These are phyloP conservation scores for Parmelia sp. DNA, from an alignment of 495 filamentous ascomycete genomes.

Conservation along the genomic window DNA sequence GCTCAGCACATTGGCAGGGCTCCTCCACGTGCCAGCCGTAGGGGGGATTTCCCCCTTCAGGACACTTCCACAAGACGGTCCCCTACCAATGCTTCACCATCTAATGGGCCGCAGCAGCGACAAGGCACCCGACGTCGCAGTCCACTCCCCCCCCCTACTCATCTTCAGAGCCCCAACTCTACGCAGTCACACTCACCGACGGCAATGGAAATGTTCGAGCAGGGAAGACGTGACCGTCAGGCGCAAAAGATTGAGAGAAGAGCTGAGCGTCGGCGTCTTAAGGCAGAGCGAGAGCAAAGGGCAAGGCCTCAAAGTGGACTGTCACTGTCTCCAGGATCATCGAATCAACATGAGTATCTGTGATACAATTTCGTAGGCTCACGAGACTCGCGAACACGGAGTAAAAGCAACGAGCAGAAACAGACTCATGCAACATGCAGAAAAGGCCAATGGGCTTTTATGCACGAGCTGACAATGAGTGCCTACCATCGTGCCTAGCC, in stretches of 20 bases:
- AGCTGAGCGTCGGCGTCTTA: constrained; percentile 14
- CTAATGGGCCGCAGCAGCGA: constrained; percentile 2
- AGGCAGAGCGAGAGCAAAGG: constrained; percentile 15
- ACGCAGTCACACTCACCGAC: constrained; percentile 12
- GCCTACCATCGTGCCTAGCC: background rate
- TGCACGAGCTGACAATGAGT: background rate
- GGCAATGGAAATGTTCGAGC: background rate
- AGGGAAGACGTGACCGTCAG: constrained; percentile 12
- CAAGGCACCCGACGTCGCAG: constrained; percentile 4
- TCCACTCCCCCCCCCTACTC: background rate
- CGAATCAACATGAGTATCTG: background rate
- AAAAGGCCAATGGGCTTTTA: background rate
- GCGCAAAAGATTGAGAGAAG: constrained; percentile 12
- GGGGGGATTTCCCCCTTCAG: background rate
- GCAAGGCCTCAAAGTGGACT: background rate
- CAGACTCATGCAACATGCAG: background rate
- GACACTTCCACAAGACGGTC: background rate
- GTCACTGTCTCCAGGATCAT: background rate
- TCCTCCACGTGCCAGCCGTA: background rate
- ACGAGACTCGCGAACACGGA: background rate
- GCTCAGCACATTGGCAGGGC: background rate
- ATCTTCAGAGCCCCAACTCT: constrained; percentile 2
- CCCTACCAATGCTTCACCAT: background rate
- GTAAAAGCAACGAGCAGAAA: background rate
- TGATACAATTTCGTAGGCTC: background rate